These are phyloP conservation scores for Pisolithus tinctorius DNA, from an alignment of 768 basidiomycete species.

Conservation along the genomic window DNA sequence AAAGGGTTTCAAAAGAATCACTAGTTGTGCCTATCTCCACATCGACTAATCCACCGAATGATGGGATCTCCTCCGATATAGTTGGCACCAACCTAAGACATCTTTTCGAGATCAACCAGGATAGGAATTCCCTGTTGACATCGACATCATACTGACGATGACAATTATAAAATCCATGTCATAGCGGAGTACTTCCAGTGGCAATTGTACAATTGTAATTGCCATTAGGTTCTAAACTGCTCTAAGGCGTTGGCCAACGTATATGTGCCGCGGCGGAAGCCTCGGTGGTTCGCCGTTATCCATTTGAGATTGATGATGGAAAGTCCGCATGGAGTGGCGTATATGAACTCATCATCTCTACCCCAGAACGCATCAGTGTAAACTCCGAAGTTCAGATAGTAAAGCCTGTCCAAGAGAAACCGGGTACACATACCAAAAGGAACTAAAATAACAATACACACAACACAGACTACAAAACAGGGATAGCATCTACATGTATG, in stretches of 20 bases:
- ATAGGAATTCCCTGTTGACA: slow-evolving; percentile 4
- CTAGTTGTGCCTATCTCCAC: background rate
- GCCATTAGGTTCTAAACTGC: too few relatives aligned
- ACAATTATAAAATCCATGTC: background rate
- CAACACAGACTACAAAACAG: background rate
- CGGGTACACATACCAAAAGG: slow-evolving; percentile 3
- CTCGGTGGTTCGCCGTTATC: background rate
- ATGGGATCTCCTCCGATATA: slow-evolving; percentile 1
- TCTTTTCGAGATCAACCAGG: slow-evolving; percentile 19
- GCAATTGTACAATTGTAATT: too few relatives aligned
- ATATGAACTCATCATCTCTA: background rate
- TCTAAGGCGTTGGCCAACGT: background rate
- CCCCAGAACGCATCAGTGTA: too few relatives aligned
- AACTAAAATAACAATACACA: slow-evolving; percentile 1
- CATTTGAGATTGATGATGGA: background rate
- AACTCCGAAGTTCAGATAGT: background rate
- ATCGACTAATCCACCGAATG: background rate
- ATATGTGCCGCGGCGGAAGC: background rate
- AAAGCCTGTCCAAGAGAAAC: background rate
- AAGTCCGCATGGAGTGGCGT: background rate
- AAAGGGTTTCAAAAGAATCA: background rate
- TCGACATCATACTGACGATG: slow-evolving; percentile 7
- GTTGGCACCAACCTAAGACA: background rate
- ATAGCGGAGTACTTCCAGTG: too few relatives aligned
- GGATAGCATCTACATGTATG: background rate